These are phyloP conservation scores for Colletotrichum plurivorum DNA, from an alignment of 2,329 filamentous ascomycete genomes.

Conservation along the genomic window DNA sequence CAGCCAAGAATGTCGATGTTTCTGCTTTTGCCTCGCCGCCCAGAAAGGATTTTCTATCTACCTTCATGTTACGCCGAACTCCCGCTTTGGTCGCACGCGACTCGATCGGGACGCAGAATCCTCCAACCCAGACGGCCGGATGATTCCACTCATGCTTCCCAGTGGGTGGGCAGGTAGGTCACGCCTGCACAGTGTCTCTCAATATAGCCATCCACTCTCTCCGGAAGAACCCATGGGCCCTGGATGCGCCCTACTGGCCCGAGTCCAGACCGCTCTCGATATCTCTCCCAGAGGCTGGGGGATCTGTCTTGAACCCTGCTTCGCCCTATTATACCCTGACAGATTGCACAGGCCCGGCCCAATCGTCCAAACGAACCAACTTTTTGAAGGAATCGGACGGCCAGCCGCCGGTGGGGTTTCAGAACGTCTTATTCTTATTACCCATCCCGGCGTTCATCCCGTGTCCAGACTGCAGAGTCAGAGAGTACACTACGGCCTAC, in stretches of 20 bases:
- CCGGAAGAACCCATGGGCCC: no score
- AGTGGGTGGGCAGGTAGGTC: slow-evolving; percentile 2
- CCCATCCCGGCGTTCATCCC: slow-evolving; percentile 24
- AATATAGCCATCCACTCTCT: slow-evolving; percentile 5
- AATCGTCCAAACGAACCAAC: slow-evolving; percentile 7
- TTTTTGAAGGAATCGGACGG: neutral
- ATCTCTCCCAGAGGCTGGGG: slow-evolving; percentile 1
- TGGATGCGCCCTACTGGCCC: neutral
- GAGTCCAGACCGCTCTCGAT: slow-evolving; percentile 18
- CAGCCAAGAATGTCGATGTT: slow-evolving; percentile 25
- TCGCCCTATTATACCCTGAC: neutral
- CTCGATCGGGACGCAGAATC: slow-evolving; percentile 3
- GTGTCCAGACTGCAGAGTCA: slow-evolving; percentile 9
- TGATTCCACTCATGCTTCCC: slow-evolving; percentile 18
- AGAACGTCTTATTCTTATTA: slow-evolving; percentile 15
- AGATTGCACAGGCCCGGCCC: slow-evolving; percentile 17
- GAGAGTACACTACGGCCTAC: no score
- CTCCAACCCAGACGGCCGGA: neutral
- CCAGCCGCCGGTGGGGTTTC: slow-evolving; percentile 25
- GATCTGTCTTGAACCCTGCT: slow-evolving; percentile 19
- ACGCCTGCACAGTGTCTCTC: neutral
- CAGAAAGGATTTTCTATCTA: slow-evolving; percentile 24
- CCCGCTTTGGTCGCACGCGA: slow-evolving; percentile 6
- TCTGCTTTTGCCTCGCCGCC: slow-evolving; percentile 8
- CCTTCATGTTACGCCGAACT: neutral